phyloP scores from a whole-genome alignment of 192 early-diverging fungal genomes.

The Coemansia sp. region DNA sequence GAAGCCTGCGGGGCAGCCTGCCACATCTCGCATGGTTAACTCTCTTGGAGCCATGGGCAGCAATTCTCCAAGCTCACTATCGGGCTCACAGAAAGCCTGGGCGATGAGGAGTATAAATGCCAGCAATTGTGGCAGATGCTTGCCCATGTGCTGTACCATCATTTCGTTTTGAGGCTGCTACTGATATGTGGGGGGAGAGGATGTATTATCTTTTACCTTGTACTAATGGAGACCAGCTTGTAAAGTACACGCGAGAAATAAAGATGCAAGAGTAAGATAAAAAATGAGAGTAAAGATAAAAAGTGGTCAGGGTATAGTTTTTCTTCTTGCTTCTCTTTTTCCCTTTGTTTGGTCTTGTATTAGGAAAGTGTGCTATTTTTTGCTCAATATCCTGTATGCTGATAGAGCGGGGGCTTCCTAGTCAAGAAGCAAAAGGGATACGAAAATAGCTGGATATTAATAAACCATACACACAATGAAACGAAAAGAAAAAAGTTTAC shows the following conservation, averaged over 20 bases:
- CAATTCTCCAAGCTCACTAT: not conserved
- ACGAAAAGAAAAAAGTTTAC: not conserved
- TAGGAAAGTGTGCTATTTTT: conserved; percentile 2
- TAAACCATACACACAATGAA: not conserved
- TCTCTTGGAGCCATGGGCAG: not conserved
- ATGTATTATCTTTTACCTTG: conserved; percentile 1
- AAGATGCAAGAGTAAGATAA: not conserved
- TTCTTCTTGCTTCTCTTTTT: not conserved
- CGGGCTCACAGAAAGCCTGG: not conserved
- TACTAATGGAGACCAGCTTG: not conserved
- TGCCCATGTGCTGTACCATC: not conserved
- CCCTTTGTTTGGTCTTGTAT: not conserved
- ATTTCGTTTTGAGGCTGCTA: not conserved
- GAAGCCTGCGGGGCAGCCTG: conserved; percentile 23
- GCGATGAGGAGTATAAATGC: not conserved
- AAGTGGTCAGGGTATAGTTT: not conserved
- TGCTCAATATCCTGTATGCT: not conserved
- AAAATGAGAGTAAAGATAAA: not conserved
- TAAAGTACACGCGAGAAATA: conserved; percentile 5
- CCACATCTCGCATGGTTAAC: not conserved
- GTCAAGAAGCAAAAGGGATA: not conserved
- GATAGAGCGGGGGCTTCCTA: not conserved
- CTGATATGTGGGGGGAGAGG: not conserved
- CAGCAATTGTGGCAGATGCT: not conserved
- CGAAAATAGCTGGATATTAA: not conserved